These are phyloP conservation scores for Suillus tomentosus DNA, from an alignment of 768 basidiomycete species.

Conservation along the genomic window DNA sequence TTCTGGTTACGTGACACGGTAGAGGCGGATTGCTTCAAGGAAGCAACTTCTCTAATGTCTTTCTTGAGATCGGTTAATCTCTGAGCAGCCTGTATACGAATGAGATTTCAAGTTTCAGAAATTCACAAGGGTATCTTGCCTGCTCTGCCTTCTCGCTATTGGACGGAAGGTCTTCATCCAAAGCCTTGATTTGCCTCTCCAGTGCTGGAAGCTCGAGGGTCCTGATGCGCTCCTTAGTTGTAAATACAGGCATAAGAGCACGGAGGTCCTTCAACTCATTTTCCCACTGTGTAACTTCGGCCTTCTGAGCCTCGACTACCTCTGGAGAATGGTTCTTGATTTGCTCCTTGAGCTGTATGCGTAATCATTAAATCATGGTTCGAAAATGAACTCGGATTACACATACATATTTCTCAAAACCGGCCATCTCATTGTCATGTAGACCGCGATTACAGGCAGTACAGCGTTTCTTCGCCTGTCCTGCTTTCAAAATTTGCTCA, in stretches of 20 bases:
- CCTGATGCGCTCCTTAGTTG: conserved; percentile 54
- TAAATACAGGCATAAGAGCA: conserved; percentile 56
- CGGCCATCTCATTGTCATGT: conserved; percentile 49
- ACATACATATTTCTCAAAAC: conserved; percentile 75
- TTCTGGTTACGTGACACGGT: conserved; percentile 59
- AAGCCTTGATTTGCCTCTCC: conserved; percentile 58
- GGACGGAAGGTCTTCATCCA: conserved; percentile 56
- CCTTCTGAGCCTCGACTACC: conserved; percentile 40
- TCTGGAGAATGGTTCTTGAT: conserved; percentile 59
- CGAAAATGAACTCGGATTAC: not conserved
- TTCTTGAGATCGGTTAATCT: conserved; percentile 54
- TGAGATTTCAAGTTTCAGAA: conserved; percentile 6
- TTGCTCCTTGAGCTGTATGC: conserved; percentile 58
- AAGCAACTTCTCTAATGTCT: conserved; percentile 60
- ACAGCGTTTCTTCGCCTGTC: conserved; percentile 69
- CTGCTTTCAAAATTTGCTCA: conserved; percentile 53
- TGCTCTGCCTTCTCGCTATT: conserved; percentile 59
- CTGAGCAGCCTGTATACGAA: conserved; percentile 46
- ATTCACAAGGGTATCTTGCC: conserved; percentile 40
- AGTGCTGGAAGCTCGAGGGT: conserved; percentile 64
- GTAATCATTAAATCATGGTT: conserved; percentile 3
- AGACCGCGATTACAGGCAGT: conserved; percentile 75
- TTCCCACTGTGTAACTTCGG: conserved; percentile 63
- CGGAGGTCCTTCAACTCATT: conserved; percentile 57
- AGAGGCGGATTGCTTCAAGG: conserved; percentile 61